These are phyloP conservation scores for Delonix regia DNA, from an alignment of 306 rosid species.

Conservation along the genomic window DNA sequence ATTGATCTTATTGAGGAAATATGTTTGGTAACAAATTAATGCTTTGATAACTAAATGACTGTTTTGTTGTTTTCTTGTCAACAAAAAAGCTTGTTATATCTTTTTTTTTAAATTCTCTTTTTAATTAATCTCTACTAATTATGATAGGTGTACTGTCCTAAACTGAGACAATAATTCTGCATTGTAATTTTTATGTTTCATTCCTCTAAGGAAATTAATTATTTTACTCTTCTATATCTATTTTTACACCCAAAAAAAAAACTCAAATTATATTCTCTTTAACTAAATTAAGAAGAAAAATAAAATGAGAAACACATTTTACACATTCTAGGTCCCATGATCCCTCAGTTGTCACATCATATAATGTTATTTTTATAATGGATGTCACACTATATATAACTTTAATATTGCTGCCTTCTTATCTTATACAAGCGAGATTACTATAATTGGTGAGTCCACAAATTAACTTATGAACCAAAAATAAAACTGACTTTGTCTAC, in stretches of 20 bases:
- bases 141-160: too few species aligned
- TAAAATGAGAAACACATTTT: background rate
- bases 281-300: background rate
- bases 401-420: background rate
- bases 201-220: too few species aligned
- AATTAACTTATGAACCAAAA: background rate
- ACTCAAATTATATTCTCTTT: background rate
- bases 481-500: background rate
- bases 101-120: too few species aligned
- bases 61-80: too few species aligned
- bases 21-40: too few species aligned
- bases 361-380: background rate
- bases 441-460: constrained; percentile 1
- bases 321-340: background rate
- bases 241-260: background rate
- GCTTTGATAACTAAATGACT: too few species aligned
- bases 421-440: background rate
- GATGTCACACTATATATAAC: background rate
- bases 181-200: too few species aligned
- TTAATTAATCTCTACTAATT: too few species aligned
- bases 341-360: background rate
- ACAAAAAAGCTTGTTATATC: too few species aligned
- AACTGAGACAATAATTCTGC: too few species aligned
- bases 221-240: too few species aligned
- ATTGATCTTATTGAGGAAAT: too few species aligned